phyloP scores from a whole-genome alignment of 257 asterid genomes.

The Solanum sejunctum region DNA sequence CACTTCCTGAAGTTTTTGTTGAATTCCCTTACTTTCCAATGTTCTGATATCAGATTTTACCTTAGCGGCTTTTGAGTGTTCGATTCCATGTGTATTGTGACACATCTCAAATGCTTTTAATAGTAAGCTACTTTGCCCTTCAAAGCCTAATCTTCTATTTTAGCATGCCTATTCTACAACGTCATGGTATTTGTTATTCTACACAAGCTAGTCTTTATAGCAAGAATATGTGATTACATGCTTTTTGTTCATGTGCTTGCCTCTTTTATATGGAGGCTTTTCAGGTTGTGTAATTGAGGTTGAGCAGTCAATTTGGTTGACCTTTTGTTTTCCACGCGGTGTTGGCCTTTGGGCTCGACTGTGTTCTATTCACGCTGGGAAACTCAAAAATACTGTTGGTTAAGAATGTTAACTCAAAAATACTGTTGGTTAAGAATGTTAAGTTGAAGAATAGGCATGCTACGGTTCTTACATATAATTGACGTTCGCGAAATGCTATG shows the following conservation, averaged over 20 bases:
- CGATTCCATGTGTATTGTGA: slow-evolving; percentile 11
- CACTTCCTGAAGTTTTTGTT: slow-evolving; percentile 18
- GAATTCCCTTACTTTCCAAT: slow-evolving; percentile 17
- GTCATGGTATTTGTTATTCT: neutral
- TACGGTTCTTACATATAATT: no score
- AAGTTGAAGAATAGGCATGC: no score
- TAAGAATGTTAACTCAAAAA: no score
- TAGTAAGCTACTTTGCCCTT: neutral
- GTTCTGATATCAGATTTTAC: slow-evolving; percentile 19
- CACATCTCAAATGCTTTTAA: slow-evolving; percentile 2
- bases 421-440: no score
- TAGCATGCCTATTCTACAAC: neutral
- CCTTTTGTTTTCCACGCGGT: neutral
- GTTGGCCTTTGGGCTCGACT: neutral
- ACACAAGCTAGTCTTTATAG: neutral
- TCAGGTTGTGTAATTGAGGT: no score
- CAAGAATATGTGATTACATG: neutral
- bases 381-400: no score
- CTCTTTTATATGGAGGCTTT: neutral
- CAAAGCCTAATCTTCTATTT: neutral
- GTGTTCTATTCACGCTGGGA: no score
- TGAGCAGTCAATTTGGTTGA: neutral
- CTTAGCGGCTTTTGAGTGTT: slow-evolving; percentile 5
- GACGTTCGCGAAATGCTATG: no score
- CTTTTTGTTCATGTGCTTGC: neutral